phyloP scores from a whole-genome alignment of 306 rosid species.

The Trifolium subterraneum region DNA sequence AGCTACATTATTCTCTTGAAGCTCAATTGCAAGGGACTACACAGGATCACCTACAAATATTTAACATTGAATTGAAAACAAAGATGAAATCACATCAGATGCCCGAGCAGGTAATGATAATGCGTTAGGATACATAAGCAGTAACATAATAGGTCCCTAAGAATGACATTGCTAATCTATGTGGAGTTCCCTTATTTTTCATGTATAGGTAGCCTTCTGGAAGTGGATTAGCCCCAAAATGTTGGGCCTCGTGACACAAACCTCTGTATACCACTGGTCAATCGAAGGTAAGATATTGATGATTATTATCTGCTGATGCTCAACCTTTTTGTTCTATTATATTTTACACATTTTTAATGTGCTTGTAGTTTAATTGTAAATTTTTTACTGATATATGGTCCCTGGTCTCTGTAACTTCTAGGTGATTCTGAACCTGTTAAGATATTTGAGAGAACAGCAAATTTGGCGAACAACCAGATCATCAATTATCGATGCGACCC shows the following conservation, averaged over 20 bases:
- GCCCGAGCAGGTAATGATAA: slow-evolving; percentile 90
- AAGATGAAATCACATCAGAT: slow-evolving; percentile 93
- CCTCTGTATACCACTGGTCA: slow-evolving; percentile 95
- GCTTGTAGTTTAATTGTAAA: slow-evolving; percentile 23
- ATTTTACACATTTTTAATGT: slow-evolving; percentile 24
- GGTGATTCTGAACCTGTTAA: slow-evolving; percentile 96
- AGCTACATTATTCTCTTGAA: slow-evolving; percentile 48
- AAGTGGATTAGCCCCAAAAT: slow-evolving; percentile 93
- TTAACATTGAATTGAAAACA: slow-evolving; percentile 94
- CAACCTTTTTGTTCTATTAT: background rate
- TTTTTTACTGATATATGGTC: slow-evolving; percentile 41
- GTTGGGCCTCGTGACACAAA: slow-evolving; percentile 93
- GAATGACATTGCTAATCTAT: slow-evolving; percentile 26
- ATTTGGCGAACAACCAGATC: slow-evolving; percentile 90
- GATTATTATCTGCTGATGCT: slow-evolving; percentile 23
- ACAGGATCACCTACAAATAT: slow-evolving; percentile 97
- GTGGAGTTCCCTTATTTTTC: slow-evolving; percentile 24
- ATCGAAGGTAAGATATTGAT: slow-evolving; percentile 72
- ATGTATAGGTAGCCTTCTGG: slow-evolving; percentile 89
- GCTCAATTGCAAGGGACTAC: slow-evolving; percentile 97
- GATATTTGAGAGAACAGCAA: slow-evolving; percentile 95
- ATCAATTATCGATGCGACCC: slow-evolving; percentile 97
- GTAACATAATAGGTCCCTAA: slow-evolving; percentile 11
- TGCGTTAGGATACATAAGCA: slow-evolving; percentile 6
- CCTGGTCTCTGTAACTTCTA: slow-evolving; percentile 45